Evolutionary conservation across 768 basidiomycete species (phyloP).

Genomic region (Boletales sp.): DNA sequence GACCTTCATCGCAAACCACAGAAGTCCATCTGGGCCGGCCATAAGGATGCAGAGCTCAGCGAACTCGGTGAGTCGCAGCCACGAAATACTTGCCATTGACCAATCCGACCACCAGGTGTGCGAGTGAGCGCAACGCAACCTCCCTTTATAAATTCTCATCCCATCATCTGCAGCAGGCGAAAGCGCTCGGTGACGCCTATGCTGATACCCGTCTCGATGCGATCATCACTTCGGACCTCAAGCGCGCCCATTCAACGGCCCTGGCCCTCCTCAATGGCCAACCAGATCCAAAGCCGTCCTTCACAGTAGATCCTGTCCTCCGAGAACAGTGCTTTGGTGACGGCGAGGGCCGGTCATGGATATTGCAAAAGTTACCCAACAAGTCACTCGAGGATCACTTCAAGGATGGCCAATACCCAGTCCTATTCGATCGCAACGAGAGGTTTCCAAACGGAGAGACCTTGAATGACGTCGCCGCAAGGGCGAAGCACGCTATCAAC

Average conservation of each 20-base stretch:
- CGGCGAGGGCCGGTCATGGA: slow-evolving; percentile 62
- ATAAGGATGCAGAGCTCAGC: slow-evolving; percentile 68
- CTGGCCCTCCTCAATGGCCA: slow-evolving; percentile 51
- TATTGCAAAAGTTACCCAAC: slow-evolving; percentile 20
- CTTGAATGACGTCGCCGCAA: slow-evolving; percentile 52
- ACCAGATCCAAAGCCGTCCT: slow-evolving; percentile 40
- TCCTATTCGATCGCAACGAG: slow-evolving; percentile 40
- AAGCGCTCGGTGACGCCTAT: slow-evolving; percentile 56
- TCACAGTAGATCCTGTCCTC: slow-evolving; percentile 48
- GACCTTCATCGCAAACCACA: slow-evolving; percentile 13
- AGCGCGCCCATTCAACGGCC: slow-evolving; percentile 63
- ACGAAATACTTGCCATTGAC: neutral
- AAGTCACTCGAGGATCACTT: slow-evolving; percentile 45
- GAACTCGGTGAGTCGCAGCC: slow-evolving; percentile 56
- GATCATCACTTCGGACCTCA: slow-evolving; percentile 65
- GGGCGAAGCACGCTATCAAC: slow-evolving; percentile 51
- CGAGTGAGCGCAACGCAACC: slow-evolving; percentile 34
- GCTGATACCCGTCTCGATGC: slow-evolving; percentile 44
- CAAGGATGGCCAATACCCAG: slow-evolving; percentile 51
- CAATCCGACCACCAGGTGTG: slow-evolving; percentile 42
- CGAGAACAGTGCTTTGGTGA: slow-evolving; percentile 70
- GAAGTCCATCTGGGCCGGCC: slow-evolving; percentile 68
- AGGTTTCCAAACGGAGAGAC: slow-evolving; percentile 74
- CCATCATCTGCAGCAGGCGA: slow-evolving; percentile 50
- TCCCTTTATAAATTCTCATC: neutral